A percentile compares a stretch with the other conserved stretches of the same genome.
phyloP scores from a whole-genome alignment of 2,329 filamentous ascomycete species.

The Fusarium nodosum region DNA sequence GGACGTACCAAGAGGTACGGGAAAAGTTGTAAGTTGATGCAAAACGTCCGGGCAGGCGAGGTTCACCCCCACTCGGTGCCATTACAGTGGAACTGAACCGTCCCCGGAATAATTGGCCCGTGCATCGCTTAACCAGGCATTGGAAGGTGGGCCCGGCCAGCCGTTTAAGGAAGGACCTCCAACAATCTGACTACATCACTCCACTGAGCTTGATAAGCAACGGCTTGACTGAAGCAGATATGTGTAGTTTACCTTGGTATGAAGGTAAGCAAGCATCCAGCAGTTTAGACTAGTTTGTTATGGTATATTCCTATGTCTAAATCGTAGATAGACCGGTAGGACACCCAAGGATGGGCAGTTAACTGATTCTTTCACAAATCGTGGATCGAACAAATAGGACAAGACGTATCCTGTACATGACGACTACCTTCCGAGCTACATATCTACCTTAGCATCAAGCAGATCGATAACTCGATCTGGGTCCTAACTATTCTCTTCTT shows the following conservation, averaged over 20 bases:
- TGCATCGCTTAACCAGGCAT: constrained; percentile 13
- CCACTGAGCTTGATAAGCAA: constrained; percentile 7
- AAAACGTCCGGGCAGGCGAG: background rate
- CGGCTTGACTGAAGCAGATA: background rate
- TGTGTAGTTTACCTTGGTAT: background rate
- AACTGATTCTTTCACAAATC: background rate
- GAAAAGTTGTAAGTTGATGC: constrained; percentile 2
- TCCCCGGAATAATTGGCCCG: constrained; percentile 24
- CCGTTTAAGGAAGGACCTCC: constrained; percentile 31
- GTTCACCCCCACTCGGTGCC: constrained; percentile 10
- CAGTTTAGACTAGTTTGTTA: background rate
- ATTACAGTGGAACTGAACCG: constrained; percentile 6
- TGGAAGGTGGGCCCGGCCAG: constrained; percentile 23
- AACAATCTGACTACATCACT: constrained; percentile 8
- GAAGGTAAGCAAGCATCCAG: background rate
- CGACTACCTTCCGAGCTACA: background rate
- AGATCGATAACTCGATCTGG: background rate
- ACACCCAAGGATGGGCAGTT: background rate
- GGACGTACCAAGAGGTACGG: background rate
- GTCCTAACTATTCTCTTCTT: background rate
- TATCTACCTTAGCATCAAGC: background rate
- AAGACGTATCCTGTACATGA: background rate
- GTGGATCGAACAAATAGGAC: background rate
- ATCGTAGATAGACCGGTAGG: background rate
- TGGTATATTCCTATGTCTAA: background rate